phyloP scores from a whole-genome alignment of 768 basidiomycete genomes.

The Tricholoma bakamatsutake region DNA sequence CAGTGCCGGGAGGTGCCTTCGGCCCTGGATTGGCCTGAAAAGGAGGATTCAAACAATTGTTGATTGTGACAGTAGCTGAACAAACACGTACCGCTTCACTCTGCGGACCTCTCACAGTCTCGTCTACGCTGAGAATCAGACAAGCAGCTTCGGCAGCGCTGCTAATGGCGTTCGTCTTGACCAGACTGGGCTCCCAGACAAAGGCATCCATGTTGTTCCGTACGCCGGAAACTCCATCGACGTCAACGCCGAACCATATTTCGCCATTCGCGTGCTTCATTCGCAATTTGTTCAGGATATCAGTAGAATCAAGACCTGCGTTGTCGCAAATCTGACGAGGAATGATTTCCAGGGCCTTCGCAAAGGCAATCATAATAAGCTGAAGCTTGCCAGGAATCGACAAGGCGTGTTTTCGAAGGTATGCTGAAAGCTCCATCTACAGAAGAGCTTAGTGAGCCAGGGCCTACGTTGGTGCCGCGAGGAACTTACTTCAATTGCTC shows the following conservation, averaged over 20 bases:
- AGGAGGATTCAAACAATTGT: conserved; percentile 15
- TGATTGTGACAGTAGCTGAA: not conserved
- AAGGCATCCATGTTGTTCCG: conserved; percentile 97
- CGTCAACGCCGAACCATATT: conserved; percentile 91
- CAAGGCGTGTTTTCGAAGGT: conserved; percentile 85
- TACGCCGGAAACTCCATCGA: conserved; percentile 83
- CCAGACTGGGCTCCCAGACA: conserved; percentile 96
- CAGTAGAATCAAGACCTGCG: conserved; percentile 95
- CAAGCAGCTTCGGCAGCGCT: conserved; percentile 97
- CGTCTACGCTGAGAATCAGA: conserved; percentile 92
- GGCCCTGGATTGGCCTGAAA: conserved; percentile 73
- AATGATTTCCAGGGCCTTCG: conserved; percentile 95
- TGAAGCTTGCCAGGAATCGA: conserved; percentile 95
- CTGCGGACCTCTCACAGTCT: conserved; percentile 94
- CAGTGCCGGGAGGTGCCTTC: conserved; percentile 85
- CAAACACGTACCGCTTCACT: conserved; percentile 71
- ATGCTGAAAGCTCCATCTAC: conserved; percentile 96
- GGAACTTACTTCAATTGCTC: conserved; percentile 81
- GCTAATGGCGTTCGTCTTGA: conserved; percentile 92
- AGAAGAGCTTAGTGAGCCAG: not conserved
- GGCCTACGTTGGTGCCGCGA: not conserved
- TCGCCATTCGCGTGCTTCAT: conserved; percentile 92
- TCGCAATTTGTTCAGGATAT: conserved; percentile 93
- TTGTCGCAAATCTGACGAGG: conserved; percentile 99
- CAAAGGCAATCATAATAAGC: conserved; percentile 90